Percentiles rank a stretch among this genome's conserved stretches.
These are phyloP conservation scores for Pouteria glomerata DNA, from an alignment of 148 eudicot species.

Conservation along the genomic window DNA sequence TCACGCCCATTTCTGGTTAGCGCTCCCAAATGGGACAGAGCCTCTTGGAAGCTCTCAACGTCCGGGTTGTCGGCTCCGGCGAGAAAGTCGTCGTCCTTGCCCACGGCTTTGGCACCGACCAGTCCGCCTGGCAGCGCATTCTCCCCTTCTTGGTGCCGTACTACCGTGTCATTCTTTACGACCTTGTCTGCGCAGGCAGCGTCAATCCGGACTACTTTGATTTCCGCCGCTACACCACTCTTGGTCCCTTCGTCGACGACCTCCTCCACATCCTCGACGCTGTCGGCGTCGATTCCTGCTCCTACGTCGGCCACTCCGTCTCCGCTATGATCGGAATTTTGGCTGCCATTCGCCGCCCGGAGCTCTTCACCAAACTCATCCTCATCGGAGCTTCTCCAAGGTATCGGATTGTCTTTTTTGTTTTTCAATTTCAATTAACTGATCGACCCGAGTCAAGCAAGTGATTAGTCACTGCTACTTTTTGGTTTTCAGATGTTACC, in stretches of 20 bases:
- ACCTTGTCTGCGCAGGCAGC: constrained; percentile 90
- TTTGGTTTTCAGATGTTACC: too few species aligned
- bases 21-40: constrained; percentile 46
- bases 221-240: constrained; percentile 67
- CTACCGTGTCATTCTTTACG: constrained; percentile 62
- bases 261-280: constrained; percentile 63
- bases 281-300: constrained; percentile 45
- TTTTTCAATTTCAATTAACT: too few species aligned
- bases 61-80: constrained; percentile 66
- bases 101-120: constrained; percentile 92
- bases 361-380: constrained; percentile 44
- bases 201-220: constrained; percentile 89
- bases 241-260: constrained; percentile 82
- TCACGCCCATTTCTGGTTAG: not conserved
- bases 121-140: constrained; percentile 88
- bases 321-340: constrained; percentile 53
- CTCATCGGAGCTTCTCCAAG: constrained; percentile 71
- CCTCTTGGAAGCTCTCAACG: constrained; percentile 61
- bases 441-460: too few species aligned
- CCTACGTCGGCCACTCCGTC: constrained; percentile 57
- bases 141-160: constrained; percentile 54
- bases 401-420: constrained; percentile 20
- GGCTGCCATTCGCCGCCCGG: constrained; percentile 49
- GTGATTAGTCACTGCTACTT: too few species aligned
- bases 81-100: constrained; percentile 56